Evolutionary conservation across 805 yeast genomes (phyloP), one percentile per base, ranked within the genome.

Genomic region (Cyberlindnera suaveolens): DNA sequence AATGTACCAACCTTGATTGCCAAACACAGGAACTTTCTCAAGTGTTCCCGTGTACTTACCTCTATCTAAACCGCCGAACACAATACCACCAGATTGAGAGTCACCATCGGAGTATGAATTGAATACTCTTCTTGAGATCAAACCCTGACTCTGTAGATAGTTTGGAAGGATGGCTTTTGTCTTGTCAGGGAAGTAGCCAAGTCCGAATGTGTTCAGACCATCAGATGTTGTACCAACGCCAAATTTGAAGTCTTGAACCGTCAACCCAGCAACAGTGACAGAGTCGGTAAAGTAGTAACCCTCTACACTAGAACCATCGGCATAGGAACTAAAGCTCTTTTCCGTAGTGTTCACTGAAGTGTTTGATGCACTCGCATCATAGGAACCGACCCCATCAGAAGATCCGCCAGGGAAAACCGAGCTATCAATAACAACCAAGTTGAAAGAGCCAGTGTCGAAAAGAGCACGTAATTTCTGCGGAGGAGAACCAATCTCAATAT

Each of bases 41-140:
- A 53, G 29, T 1, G 44, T 33, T 1, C 53, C 57, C 3, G 46
- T 16, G 33, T 47, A 49, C 32, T 48, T 47, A 9, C 46, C 31
- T 7, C 26, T n/a, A 37, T 55, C 55, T 9, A 55, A 7, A 27
- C 58, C 60, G 40, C 58, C 60, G 43, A 55, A 44, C 8, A 55
- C 34, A 15, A 55, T 23, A 6, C 43, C 46, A 32, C 56, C 59
- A 3, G 32, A 31, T 5, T 34, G n/a, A 0, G 40, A 16, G 3
- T 18, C 38, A n/a, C 37, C 6, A n/a, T 41, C 44, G 16, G 36
- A 19, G 15, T 45, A 47, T 1, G 45, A 17, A 15, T 41, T 40
- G 36, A 52, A 46, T 4, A 50, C 42, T 29, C 38, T 48, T 39
- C 52, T 49, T 6, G 41, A 13, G 13, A 44, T 44, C 3, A 31